Percentiles rank a stretch among this genome's conserved stretches.
phyloP scores from a whole-genome alignment of 768 basidiomycete species.

The Suillus paluster region DNA sequence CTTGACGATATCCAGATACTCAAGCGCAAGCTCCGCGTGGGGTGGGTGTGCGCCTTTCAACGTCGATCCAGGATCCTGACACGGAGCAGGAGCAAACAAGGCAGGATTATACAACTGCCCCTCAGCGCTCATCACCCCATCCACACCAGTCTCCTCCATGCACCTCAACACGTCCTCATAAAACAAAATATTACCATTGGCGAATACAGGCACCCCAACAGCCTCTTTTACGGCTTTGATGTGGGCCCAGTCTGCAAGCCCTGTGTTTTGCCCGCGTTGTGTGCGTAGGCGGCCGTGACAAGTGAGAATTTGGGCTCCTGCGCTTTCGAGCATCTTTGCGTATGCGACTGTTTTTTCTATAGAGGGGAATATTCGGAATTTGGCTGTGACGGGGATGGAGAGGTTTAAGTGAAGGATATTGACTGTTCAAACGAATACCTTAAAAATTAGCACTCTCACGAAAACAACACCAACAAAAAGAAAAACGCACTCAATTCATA shows the following conservation, averaged over 20 bases:
- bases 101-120: constrained; percentile 93
- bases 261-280: constrained; percentile 86
- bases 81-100: constrained; percentile 53
- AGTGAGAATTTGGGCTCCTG: constrained; percentile 94
- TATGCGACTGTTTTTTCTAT: constrained; percentile 90
- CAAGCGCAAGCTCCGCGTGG: constrained; percentile 71
- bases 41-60: constrained; percentile 50
- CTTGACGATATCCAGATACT: constrained; percentile 84
- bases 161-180: constrained; percentile 82
- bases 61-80: constrained; percentile 39
- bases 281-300: constrained; percentile 93
- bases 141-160: constrained; percentile 82
- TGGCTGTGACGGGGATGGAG: constrained; percentile 92
- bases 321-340: constrained; percentile 93
- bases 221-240: constrained; percentile 91
- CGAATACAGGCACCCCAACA: constrained; percentile 91
- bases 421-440: constrained; percentile 50
- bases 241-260: constrained; percentile 87
- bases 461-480: background rate
- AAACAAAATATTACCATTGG: constrained; percentile 95
- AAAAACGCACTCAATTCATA: constrained; percentile 67
- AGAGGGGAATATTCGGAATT: constrained; percentile 90
- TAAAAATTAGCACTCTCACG: background rate
- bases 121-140: constrained; percentile 95
- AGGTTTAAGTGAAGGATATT: constrained; percentile 85